Conservation (phyloP, 2,329 filamentous ascomycete species). For the Xylariales sp. region DNA sequence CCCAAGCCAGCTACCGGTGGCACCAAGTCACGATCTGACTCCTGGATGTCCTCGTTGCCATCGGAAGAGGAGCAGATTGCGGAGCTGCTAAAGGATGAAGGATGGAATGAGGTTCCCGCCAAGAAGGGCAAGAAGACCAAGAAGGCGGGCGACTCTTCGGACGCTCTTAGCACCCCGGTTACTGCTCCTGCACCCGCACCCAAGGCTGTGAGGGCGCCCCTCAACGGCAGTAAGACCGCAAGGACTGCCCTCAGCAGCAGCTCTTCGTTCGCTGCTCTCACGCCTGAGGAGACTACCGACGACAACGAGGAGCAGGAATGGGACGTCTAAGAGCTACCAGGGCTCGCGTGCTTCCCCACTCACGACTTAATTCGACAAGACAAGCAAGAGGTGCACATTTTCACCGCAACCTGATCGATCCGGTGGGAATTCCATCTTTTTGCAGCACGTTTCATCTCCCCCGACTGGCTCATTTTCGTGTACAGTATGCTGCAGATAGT, state of each 20-base stretch:
- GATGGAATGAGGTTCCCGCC: slow-evolving; percentile 56
- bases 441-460: too few species aligned
- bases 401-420: too few species aligned
- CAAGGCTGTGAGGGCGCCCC: slow-evolving; percentile 14
- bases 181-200: slow-evolving; percentile 11
- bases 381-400: too few species aligned
- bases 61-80: slow-evolving; percentile 59
- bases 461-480: too few species aligned
- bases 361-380: too few species aligned
- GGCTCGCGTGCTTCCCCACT: too few species aligned
- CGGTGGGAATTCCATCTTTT: too few species aligned
- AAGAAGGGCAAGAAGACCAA: slow-evolving; percentile 37
- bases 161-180: slow-evolving; percentile 21
- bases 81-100: slow-evolving; percentile 48
- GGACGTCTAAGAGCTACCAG: slow-evolving; percentile 27
- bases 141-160: slow-evolving; percentile 33
- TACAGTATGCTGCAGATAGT: too few species aligned
- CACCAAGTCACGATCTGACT: slow-evolving; percentile 27
- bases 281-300: slow-evolving; percentile 24
- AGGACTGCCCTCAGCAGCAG: slow-evolving; percentile 25
- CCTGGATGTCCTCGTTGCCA: slow-evolving; percentile 47
- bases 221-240: slow-evolving; percentile 25
- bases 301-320: slow-evolving; percentile 28
- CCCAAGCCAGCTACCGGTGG: slow-evolving; percentile 24
- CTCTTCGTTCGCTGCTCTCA: slow-evolving; percentile 28